These are phyloP conservation scores for Nannochloropsis salina DNA, from an alignment of 108 stramenopile genomes.

Conservation along the genomic window DNA sequence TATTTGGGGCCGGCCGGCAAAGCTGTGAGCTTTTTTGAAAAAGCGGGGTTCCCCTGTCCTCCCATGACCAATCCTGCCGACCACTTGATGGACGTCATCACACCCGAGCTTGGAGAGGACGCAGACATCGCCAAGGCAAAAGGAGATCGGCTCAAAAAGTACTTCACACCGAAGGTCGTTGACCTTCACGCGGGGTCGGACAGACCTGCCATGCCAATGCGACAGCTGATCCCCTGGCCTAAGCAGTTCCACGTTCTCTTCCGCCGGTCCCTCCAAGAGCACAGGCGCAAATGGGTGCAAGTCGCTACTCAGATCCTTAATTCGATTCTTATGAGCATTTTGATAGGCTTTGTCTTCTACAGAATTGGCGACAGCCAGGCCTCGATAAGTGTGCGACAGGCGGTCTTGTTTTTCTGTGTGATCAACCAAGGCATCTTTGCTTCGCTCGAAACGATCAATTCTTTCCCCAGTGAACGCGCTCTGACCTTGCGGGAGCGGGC, in stretches of 20 bases:
- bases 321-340: not conserved
- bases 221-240: no score
- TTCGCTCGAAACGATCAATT: constrained; percentile 23
- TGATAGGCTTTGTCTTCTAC: constrained; percentile 12
- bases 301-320: no score
- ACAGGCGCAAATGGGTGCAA: no score
- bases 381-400: not conserved
- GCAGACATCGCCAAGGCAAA: no score
- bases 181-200: no score
- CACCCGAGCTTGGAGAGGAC: not conserved
- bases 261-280: no score
- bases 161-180: no score
- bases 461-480: constrained; percentile 24
- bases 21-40: not conserved
- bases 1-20: not conserved
- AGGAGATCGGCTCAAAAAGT: no score
- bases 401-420: constrained; percentile 37
- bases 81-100: constrained; percentile 11
- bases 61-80: constrained; percentile 20
- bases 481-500: constrained; percentile 25
- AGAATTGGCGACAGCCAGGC: not conserved
- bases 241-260: no score
- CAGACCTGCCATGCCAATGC: no score
- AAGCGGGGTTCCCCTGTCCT: constrained; percentile 16
- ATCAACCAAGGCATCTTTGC: constrained; percentile 32